A percentile compares a stretch with the other conserved stretches of the same genome.
These are phyloP conservation scores for Arabidopsis hybrid DNA, from an alignment of 441 rosid genomes.

Conservation along the genomic window DNA sequence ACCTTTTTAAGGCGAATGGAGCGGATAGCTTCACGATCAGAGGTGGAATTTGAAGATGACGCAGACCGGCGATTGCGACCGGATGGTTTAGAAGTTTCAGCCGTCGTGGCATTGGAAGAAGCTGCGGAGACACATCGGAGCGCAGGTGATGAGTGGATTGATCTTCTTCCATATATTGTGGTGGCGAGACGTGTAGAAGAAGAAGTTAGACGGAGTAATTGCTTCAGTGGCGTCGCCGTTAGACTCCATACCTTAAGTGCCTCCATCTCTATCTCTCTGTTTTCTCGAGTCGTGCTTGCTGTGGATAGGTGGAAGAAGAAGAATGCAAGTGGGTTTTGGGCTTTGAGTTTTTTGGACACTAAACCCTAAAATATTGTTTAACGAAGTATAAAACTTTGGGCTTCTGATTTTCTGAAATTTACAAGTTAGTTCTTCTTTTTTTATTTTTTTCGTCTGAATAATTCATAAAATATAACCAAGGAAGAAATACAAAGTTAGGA, in stretches of 20 bases:
- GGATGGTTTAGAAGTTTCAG: conserved; percentile 46
- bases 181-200: conserved; percentile 36
- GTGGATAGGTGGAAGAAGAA: conserved; percentile 42
- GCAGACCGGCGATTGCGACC: conserved; percentile 67
- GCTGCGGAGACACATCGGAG: conserved; percentile 55
- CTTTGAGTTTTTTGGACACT: background rate
- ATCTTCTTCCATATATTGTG: conserved; percentile 24
- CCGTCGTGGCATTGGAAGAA: conserved; percentile 42
- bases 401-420: background rate
- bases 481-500: too few species aligned
- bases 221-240: conserved; percentile 67
- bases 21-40: conserved; percentile 91
- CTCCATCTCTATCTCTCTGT: conserved; percentile 54
- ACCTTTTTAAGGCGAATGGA: conserved; percentile 88
- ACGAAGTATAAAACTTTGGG: background rate
- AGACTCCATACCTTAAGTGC: conserved; percentile 65
- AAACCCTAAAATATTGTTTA: background rate
- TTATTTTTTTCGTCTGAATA: too few species aligned
- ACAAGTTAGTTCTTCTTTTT: background rate
- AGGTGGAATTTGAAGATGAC: conserved; percentile 61
- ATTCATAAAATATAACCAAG: too few species aligned
- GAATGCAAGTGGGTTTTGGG: conserved; percentile 16
- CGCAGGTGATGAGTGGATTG: conserved; percentile 43
- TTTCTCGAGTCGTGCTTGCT: background rate
- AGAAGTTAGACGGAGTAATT: conserved; percentile 54